These are phyloP conservation scores for Zychaea mexicana DNA, from an alignment of 371 early-diverging fungal species.

Conservation along the genomic window DNA sequence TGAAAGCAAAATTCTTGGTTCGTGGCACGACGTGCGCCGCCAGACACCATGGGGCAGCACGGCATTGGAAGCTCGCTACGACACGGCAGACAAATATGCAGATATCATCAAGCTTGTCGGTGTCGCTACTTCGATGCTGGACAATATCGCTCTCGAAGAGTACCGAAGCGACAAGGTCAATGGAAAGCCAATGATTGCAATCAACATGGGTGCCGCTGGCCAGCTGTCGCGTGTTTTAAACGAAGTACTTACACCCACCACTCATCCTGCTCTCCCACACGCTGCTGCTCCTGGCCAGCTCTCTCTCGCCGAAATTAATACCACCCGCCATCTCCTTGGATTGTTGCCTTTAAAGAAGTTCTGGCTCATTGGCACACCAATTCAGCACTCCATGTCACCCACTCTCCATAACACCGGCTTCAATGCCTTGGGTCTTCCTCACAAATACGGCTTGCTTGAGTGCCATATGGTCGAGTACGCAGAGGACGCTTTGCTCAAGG, in stretches of 20 bases:
- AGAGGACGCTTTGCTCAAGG: slow-evolving; percentile 55
- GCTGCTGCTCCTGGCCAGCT: slow-evolving; percentile 96
- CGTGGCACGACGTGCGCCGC: slow-evolving; percentile 86
- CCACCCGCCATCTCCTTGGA: slow-evolving; percentile 73
- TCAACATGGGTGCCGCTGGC: slow-evolving; percentile 93
- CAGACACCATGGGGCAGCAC: slow-evolving; percentile 65
- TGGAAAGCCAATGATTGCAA: slow-evolving; percentile 80
- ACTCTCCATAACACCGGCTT: slow-evolving; percentile 93
- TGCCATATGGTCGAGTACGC: slow-evolving; percentile 69
- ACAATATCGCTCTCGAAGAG: slow-evolving; percentile 77
- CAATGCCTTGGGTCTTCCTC: slow-evolving; percentile 80
- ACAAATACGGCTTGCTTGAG: slow-evolving; percentile 76
- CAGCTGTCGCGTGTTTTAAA: slow-evolving; percentile 90
- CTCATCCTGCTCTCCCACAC: slow-evolving; percentile 78
- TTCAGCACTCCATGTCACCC: slow-evolving; percentile 89
- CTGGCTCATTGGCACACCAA: slow-evolving; percentile 93
- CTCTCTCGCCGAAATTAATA: slow-evolving; percentile 79
- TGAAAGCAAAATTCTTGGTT: slow-evolving; percentile 75
- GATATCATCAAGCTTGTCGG: slow-evolving; percentile 95
- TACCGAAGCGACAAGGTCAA: slow-evolving; percentile 51
- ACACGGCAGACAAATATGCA: slow-evolving; percentile 54
- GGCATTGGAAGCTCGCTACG: slow-evolving; percentile 61
- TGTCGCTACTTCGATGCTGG: slow-evolving; percentile 67
- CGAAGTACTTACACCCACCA: slow-evolving; percentile 89
- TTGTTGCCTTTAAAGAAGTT: slow-evolving; percentile 68